These are phyloP conservation scores for Leccinellum albellum DNA, from an alignment of 768 basidiomycete species.

Conservation along the genomic window DNA sequence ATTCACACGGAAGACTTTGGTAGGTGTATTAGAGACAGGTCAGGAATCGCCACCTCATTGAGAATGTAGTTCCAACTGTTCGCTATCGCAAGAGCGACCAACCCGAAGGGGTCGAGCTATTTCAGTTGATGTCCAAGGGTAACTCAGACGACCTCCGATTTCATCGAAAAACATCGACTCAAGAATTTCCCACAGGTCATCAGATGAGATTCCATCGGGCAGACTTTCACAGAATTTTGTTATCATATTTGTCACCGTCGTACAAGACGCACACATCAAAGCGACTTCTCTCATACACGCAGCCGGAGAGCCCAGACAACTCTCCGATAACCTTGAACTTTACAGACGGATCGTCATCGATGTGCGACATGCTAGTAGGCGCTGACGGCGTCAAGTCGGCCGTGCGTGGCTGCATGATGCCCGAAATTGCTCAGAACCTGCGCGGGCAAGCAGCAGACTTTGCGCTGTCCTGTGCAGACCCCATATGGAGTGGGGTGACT, in stretches of 20 bases:
- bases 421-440: conserved; percentile 29
- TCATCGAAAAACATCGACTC: neutral
- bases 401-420: conserved; percentile 37
- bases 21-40: conserved; percentile 3
- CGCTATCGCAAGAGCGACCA: conserved; percentile 62
- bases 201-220: conserved; percentile 58
- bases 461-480: conserved; percentile 43
- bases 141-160: neutral
- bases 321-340: conserved; percentile 48
- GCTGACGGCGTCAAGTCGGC: conserved; percentile 67
- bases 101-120: conserved; percentile 49
- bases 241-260: conserved; percentile 44
- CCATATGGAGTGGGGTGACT: conserved; percentile 55
- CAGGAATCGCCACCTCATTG: neutral
- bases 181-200: conserved; percentile 36
- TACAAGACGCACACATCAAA: conserved; percentile 52
- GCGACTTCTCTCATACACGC: conserved; percentile 54
- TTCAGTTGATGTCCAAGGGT: conserved; percentile 57
- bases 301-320: conserved; percentile 34
- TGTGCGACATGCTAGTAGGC: conserved; percentile 64
- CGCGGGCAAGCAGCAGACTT: conserved; percentile 39
- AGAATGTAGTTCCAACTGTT: conserved; percentile 45
- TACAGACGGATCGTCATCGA: conserved; percentile 54
- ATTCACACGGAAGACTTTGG: conserved; percentile 20
- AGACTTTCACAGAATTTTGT: conserved; percentile 60